phyloP scores from a whole-genome alignment of 225 moss, liverwort and hornwort species.

The Thuidium tamariscinum region DNA sequence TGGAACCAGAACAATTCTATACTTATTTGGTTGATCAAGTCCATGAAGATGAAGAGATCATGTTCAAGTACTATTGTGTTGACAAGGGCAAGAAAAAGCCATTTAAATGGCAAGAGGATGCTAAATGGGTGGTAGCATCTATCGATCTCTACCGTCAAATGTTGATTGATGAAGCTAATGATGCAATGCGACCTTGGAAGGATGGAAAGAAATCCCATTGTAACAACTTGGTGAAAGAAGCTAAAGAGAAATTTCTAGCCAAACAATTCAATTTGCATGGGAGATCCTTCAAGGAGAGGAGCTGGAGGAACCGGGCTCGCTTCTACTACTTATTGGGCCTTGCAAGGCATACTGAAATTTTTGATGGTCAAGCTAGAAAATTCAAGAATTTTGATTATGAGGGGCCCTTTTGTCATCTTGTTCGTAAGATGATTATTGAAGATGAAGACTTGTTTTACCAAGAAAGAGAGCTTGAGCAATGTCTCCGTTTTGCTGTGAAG shows the following conservation, averaged over 20 bases:
- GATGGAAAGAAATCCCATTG: fast-evolving
- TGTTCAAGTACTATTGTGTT: background rate
- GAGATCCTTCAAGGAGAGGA: background rate
- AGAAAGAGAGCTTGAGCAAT: background rate
- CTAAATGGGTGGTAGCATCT: background rate
- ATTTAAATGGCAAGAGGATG: background rate
- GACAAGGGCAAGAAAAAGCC: fast-evolving
- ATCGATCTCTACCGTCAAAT: fast-evolving
- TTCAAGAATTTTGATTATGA: background rate
- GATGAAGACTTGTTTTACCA: background rate
- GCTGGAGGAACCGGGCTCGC: background rate
- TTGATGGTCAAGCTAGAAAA: fast-evolving
- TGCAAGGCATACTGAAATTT: background rate
- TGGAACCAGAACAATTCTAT: background rate
- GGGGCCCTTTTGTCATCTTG: background rate
- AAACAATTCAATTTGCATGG: background rate
- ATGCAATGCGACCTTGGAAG: fast-evolving
- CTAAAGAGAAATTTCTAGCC: background rate
- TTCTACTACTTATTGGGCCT: background rate
- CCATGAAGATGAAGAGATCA: background rate
- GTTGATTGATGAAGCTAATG: fast-evolving
- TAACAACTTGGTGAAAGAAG: background rate
- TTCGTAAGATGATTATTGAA: background rate
- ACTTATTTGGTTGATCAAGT: background rate
- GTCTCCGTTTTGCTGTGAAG: background rate